Conservation (phyloP, 805 yeast genomes). For the Pichia deserticola region DNA sequence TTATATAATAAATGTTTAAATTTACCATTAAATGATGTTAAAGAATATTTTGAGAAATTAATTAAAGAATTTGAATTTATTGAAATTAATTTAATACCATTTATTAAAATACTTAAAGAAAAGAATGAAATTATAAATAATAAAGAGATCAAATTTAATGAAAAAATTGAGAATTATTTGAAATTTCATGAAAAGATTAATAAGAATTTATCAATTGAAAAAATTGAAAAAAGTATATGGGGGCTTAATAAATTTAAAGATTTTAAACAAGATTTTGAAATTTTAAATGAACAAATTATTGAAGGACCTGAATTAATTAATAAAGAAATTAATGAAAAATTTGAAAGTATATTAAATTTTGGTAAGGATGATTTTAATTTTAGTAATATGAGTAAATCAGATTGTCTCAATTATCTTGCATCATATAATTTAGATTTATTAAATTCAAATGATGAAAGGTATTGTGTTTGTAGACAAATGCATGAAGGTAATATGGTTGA, state of each 20-base stretch:
- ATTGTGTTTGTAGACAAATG: conserved; percentile 55
- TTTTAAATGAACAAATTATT: conserved; percentile 4
- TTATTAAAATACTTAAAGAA: background rate
- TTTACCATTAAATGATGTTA: conserved; percentile 2
- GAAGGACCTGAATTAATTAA: background rate
- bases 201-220: background rate
- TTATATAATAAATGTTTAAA: background rate
- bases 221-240: background rate
- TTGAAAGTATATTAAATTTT: background rate
- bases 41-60: background rate
- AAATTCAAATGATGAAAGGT: conserved; percentile 21
- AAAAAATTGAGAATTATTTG: background rate
- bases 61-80: conserved; percentile 1
- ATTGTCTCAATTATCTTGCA: conserved; percentile 4
- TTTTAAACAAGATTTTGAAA: background rate
- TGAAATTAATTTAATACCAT: background rate
- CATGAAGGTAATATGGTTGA: conserved; percentile 60
- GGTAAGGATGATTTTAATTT: conserved; percentile 10
- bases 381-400: conserved; percentile 1
- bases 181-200: conserved; percentile 2
- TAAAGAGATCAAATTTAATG: background rate
- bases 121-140: background rate
- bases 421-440: conserved; percentile 13
- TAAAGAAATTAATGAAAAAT: conserved; percentile 5
- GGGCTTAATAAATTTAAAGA: background rate